Base-by-base conservation (phyloP, 106 monocot species). In the Allium sativum region DNA sequence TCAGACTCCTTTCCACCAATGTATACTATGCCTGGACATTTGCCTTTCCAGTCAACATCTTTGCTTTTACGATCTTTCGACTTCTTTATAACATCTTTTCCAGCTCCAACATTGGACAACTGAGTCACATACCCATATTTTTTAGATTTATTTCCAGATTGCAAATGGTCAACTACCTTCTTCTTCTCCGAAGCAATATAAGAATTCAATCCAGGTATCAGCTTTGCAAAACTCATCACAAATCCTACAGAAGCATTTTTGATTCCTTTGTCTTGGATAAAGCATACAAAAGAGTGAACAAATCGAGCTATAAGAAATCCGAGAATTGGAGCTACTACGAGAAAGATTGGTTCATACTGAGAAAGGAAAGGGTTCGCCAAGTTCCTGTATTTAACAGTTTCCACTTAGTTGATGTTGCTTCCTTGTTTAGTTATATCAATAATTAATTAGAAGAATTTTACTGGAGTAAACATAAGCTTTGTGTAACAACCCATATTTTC, bases 21-120 rank as follows among this genome's bases (percentile, higher is more conserved):
- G 65, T 87, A 96, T 91, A 96, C 87, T 71, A 91, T 91, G 63
- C 96, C 96, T 48, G 96, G 91, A 70, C 96, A 96, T 85, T 82
- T 87, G 17, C 96, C 96, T 55, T 78, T 75, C 96, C 96, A 96
- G n/a, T 21, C 44, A 44, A 72, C 82, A 72, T 96, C 96, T 60
- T 76, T 87, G 60, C 67, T 72, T 70, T 80, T 96, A 40, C 76
- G 73, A 31, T 76, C 78, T 74, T 82, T 64, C 61, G 91, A 76
- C 19, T 87, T 78, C 46, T 74, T 68, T 52, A 82, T 46, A 45
- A 80, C 87, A 55, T 44, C 77, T 63, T 68, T 70, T 56, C 84
- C 81, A 66, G 84, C 84, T 16, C 96, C 96, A 72, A 84, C 53
- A 67, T 56, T 54, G 47, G 87, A 91, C 48, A 96, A 65, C 58